A percentile compares a stretch with the other conserved stretches of the same genome.
These are phyloP conservation scores for Microcyclospora pomicola DNA, from an alignment of 2,329 filamentous ascomycete species.

Conservation along the genomic window DNA sequence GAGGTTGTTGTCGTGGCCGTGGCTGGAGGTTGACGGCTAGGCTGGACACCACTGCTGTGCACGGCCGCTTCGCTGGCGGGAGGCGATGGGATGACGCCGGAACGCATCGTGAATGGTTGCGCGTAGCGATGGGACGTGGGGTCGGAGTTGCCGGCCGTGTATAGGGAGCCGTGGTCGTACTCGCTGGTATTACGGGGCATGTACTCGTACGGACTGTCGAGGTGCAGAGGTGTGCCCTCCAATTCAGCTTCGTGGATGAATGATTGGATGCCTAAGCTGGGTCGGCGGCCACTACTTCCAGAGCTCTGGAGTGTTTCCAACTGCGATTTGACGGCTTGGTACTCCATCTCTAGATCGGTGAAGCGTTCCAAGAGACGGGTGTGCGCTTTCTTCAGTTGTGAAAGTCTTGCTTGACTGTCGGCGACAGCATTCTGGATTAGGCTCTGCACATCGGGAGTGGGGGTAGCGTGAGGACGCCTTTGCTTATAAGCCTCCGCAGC, in stretches of 20 bases:
- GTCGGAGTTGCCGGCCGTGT: constrained; percentile 8
- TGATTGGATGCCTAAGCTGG: not conserved
- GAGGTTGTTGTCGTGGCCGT: constrained; percentile 2
- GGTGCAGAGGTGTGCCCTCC: not conserved
- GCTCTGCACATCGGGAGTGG: constrained; percentile 10
- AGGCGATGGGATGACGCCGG: constrained; percentile 2
- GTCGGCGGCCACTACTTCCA: constrained; percentile 2
- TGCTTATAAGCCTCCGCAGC: constrained; percentile 1
- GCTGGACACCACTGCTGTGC: constrained; percentile 10
- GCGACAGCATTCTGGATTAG: constrained; percentile 37
- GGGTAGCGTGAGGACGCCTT: constrained; percentile 3
- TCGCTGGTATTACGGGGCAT: constrained; percentile 1
- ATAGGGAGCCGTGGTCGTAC: constrained; percentile 1
- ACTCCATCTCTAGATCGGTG: constrained; percentile 31
- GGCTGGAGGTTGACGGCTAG: constrained; percentile 12
- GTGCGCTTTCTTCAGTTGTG: constrained; percentile 39
- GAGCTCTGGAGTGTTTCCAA: constrained; percentile 11
- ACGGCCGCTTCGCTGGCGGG: constrained; percentile 11
- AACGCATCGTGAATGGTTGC: not conserved
- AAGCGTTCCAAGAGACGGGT: constrained; percentile 36
- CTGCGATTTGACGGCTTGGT: constrained; percentile 16
- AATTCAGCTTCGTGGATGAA: not conserved
- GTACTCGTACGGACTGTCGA: no score
- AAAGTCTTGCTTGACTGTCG: constrained; percentile 33
- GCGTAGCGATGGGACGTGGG: constrained; percentile 5